Evolutionary conservation across 805 yeast species (phyloP).

Genomic region (Ogataea trehaloabstinens): DNA sequence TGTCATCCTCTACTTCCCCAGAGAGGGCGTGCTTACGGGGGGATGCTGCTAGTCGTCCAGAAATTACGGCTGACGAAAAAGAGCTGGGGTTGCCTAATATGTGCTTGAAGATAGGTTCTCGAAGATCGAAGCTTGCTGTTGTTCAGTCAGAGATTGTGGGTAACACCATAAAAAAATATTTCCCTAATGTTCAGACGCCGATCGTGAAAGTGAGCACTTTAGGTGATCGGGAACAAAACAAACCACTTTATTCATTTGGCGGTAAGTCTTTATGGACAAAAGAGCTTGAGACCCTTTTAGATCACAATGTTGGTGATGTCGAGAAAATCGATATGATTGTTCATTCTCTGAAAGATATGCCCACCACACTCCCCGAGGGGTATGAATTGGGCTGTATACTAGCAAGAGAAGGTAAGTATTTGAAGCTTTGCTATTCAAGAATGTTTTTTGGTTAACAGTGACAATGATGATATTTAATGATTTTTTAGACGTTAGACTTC

Average conservation of each 20-base stretch:
- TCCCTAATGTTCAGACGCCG: constrained; percentile 68
- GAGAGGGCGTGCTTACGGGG: neutral
- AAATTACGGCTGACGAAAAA: constrained; percentile 14
- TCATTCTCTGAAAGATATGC: constrained; percentile 89
- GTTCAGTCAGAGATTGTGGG: constrained; percentile 79
- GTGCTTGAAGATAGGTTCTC: constrained; percentile 67
- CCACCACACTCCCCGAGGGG: constrained; percentile 85
- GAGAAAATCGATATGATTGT: constrained; percentile 84
- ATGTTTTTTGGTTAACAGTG: constrained; percentile 2
- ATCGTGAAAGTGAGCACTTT: constrained; percentile 79
- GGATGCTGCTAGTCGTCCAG: neutral
- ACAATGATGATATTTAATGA: constrained; percentile 28
- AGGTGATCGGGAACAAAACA: constrained; percentile 84
- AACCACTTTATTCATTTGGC: constrained; percentile 90
- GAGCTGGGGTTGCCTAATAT: constrained; percentile 16
- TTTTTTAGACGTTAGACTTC: constrained; percentile 39
- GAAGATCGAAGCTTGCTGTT: constrained; percentile 85
- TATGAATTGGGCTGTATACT: constrained; percentile 87
- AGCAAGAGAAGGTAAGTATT: constrained; percentile 57
- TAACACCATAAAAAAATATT: constrained; percentile 48
- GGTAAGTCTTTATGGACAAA: constrained; percentile 97
- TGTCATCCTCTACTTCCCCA: neutral
- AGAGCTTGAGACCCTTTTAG: constrained; percentile 78
- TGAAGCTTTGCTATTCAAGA: neutral
- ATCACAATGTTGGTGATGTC: constrained; percentile 60